Evolutionary conservation across 257 asterid species (phyloP), one percentile per base, ranked within the genome.

Genomic region (Solanum pennellii): DNA sequence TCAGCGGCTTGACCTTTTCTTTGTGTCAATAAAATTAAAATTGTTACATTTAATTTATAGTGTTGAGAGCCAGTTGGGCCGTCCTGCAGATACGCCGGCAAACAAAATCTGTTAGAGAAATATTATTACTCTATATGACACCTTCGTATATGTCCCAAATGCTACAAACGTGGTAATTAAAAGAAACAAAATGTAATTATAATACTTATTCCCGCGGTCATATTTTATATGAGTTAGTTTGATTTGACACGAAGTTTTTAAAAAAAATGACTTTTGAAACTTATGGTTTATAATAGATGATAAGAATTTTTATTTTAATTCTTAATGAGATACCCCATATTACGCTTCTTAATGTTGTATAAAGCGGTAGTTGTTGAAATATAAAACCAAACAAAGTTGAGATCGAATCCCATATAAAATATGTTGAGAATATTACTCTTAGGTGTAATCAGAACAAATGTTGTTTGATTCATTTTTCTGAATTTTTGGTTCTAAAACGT

Each of bases 41-140:
- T 37, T 74, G 82, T 20, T 71, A 23, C n/a, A 56, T 56, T 56
- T 56, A 56, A 71, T 33, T 21, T 69, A 5, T 74, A 74, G 29
- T 39, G 18, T 6, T 75, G 45, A 49, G 14, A 7, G 85, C 68
- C 69, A 82, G 69, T 49, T 82, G 85, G 44, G 69, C 85, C 85
- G 85, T 82, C 85, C 85, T 47, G 12, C 29, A 82, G 69, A 82
- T 82, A 82, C 25, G 69, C 2, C 85, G 85, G 85, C 85, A 49
- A 82, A 47, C 69, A 82, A 47, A 82, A 82, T 82, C 69, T 82
- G 69, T 82, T 82, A 29, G 69, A 47, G 69, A 23, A 47, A 45
- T 62, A 62, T 47, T 27, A 80, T 71, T 77, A 44, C 75, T 23
- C 74, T 4, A 65, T 4, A 65, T 44, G 16, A 77, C 39, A 44